Evolutionary conservation across 1,139 yeast genomes (phyloP).

Genomic region (Kurtzmaniella quercitrusa): DNA sequence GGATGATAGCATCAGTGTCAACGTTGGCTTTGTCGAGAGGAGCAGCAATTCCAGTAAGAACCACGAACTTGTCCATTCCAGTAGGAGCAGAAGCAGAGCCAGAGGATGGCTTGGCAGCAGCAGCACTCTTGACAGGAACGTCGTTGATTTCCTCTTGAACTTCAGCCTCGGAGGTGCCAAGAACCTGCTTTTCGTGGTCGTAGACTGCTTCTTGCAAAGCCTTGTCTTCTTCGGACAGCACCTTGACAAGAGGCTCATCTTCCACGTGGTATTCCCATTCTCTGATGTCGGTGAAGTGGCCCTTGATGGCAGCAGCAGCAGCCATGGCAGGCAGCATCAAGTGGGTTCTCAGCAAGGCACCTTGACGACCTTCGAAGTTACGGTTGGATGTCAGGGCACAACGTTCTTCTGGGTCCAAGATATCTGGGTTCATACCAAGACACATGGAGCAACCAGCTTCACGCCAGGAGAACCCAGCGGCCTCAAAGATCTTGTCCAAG

Average conservation of each 20-base stretch:
- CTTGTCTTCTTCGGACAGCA: slow-evolving; percentile 51
- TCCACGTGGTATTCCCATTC: slow-evolving; percentile 60
- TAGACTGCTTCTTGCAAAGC: slow-evolving; percentile 65
- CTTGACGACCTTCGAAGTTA: slow-evolving; percentile 99
- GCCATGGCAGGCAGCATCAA: slow-evolving; percentile 99
- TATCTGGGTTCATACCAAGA: slow-evolving; percentile 98
- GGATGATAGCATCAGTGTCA: slow-evolving; percentile 97
- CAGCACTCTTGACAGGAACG: slow-evolving; percentile 46
- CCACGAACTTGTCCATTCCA: slow-evolving; percentile 73
- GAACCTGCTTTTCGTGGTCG: slow-evolving; percentile 62
- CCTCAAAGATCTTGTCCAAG: slow-evolving; percentile 80
- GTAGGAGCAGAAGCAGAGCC: slow-evolving; percentile 22
- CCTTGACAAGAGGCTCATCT: slow-evolving; percentile 57
- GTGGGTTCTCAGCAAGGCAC: slow-evolving; percentile 94
- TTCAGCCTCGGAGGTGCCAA: slow-evolving; percentile 30
- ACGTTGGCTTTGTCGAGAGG: slow-evolving; percentile 93
- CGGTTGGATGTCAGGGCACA: slow-evolving; percentile 98
- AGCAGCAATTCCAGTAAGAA: slow-evolving; percentile 83
- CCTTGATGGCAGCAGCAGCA: slow-evolving; percentile 94
- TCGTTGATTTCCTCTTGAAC: slow-evolving; percentile 52
- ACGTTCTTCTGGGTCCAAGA: slow-evolving; percentile 88
- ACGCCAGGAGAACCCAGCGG: slow-evolving; percentile 97
- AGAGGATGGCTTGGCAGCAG: slow-evolving; percentile 22
- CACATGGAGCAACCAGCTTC: slow-evolving; percentile 99
- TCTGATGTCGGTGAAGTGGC: slow-evolving; percentile 88